phyloP scores from a whole-genome alignment of 176 grass and related monocot genomes.

The Phyllostachys edulis region DNA sequence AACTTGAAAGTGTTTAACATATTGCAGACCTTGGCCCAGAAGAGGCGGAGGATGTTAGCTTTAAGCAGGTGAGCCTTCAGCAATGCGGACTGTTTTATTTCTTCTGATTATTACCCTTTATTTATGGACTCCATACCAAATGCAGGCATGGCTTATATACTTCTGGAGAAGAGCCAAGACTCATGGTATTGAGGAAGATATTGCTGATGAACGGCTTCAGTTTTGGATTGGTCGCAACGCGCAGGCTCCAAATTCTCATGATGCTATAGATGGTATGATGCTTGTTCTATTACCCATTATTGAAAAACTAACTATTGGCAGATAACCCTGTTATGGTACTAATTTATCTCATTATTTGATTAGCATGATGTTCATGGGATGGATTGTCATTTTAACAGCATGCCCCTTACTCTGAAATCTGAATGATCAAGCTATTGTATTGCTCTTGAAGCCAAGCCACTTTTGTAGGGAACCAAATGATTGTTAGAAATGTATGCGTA shows the following conservation, averaged over 20 bases:
- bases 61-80: slow-evolving; percentile 76
- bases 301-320: not conserved
- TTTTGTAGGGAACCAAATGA: not conserved
- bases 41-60: slow-evolving; percentile 88
- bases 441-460: not conserved
- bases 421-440: not conserved
- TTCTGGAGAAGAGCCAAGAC: slow-evolving; percentile 96
- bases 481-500: not conserved
- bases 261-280: slow-evolving; percentile 82
- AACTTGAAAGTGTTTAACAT: slow-evolving; percentile 37
- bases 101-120: slow-evolving; percentile 15
- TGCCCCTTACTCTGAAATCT: not conserved
- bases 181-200: slow-evolving; percentile 92
- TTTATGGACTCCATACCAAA: slow-evolving; percentile 8
- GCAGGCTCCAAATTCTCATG: slow-evolving; percentile 85
- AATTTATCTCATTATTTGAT: not conserved
- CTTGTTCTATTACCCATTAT: slow-evolving; percentile 10
- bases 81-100: slow-evolving; percentile 28
- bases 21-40: slow-evolving; percentile 83
- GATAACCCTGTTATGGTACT: not conserved
- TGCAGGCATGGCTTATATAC: slow-evolving; percentile 91
- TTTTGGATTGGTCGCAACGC: slow-evolving; percentile 82
- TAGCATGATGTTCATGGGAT: not conserved
- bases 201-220: slow-evolving; percentile 91
- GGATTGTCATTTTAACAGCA: not conserved